phyloP scores from a whole-genome alignment of 495 filamentous ascomycete species.

The Astrothelium subdiscretum region DNA sequence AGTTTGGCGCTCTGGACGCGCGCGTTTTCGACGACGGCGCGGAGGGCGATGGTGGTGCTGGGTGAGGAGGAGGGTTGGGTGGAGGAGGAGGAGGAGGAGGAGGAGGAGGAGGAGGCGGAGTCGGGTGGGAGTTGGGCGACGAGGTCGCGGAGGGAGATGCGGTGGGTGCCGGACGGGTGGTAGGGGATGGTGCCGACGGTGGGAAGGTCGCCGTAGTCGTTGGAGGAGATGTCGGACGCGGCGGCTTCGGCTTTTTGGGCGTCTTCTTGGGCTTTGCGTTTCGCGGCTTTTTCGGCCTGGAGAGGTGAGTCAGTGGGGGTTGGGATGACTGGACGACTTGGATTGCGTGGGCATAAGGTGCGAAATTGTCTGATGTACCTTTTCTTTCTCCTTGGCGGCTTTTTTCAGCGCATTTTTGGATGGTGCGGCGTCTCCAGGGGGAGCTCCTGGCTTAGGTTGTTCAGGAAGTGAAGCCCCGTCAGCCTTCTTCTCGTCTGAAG shows the following conservation, averaged over 20 bases:
- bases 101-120: no score
- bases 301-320: background rate
- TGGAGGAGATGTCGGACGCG: constrained; percentile 28
- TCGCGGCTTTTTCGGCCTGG: constrained; percentile 26
- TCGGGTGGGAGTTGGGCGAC: constrained; percentile 10
- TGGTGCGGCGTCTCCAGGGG: constrained; percentile 21
- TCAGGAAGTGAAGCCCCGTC: constrained; percentile 12
- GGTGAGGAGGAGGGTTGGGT: constrained; percentile 15
- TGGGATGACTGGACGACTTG: background rate
- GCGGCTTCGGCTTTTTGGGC: constrained; percentile 26
- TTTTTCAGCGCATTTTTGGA: constrained; percentile 60
- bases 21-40: constrained; percentile 30
- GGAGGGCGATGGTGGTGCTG: constrained; percentile 24
- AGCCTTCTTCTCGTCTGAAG: background rate
- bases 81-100: background rate
- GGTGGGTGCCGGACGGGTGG: constrained; percentile 19
- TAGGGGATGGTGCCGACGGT: constrained; percentile 21
- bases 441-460: constrained; percentile 11
- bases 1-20: constrained; percentile 34
- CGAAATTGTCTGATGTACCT: constrained; percentile 27
- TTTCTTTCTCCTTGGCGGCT: constrained; percentile 55
- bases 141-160: constrained; percentile 18
- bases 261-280: constrained; percentile 26
- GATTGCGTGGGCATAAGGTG: background rate
- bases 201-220: constrained; percentile 33